phyloP scores from a whole-genome alignment of 495 filamentous ascomycete species.

The Baudoinia panamericana region DNA sequence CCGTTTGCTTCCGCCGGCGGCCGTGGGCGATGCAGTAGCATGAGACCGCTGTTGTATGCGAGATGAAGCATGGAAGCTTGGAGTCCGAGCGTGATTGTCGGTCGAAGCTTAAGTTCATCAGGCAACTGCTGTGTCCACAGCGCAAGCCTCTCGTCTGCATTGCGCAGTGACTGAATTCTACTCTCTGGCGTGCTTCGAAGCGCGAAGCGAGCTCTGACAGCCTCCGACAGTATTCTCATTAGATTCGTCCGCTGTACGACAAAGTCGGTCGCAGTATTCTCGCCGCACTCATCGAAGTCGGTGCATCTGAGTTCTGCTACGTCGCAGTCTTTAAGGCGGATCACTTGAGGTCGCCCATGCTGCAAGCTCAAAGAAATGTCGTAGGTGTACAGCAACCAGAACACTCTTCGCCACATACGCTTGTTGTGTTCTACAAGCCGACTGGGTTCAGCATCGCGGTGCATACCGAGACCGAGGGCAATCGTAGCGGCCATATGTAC shows the following conservation, averaged over 20 bases:
- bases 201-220: background rate
- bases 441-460: background rate
- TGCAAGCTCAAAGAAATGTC: background rate
- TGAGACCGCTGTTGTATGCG: background rate
- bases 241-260: background rate
- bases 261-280: background rate
- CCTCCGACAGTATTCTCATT: background rate
- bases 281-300: background rate
- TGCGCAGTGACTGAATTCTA: too few relatives aligned
- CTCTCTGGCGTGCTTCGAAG: too few relatives aligned
- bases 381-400: background rate
- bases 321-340: background rate
- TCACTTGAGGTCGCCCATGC: background rate
- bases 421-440: background rate
- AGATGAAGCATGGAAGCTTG: background rate
- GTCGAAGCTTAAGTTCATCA: background rate
- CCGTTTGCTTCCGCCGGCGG: background rate
- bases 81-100: background rate
- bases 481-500: background rate
- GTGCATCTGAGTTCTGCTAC: background rate
- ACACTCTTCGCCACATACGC: background rate
- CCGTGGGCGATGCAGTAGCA: background rate
- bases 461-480: background rate
- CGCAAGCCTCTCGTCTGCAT: background rate
- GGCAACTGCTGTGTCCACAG: background rate